These are phyloP conservation scores for Lycium ferocissimum DNA, from an alignment of 257 asterid genomes.

Conservation along the genomic window DNA sequence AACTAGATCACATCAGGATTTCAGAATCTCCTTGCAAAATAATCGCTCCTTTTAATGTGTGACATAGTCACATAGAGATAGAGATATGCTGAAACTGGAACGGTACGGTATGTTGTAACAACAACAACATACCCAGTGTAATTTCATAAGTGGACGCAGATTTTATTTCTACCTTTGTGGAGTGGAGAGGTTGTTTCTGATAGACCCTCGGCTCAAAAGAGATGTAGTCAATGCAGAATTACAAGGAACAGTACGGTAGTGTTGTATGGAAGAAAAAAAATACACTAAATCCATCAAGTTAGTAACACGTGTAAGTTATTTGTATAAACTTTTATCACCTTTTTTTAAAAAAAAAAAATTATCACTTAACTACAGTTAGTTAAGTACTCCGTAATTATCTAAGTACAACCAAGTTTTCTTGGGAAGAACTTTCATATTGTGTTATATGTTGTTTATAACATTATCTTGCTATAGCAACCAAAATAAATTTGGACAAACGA, in stretches of 20 bases:
- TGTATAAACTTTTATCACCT: not conserved
- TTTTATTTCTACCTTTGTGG: too few relatives aligned
- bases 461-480: too few relatives aligned
- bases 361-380: not conserved
- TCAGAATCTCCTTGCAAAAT: not conserved
- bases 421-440: too few relatives aligned
- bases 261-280: not conserved
- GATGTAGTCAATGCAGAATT: too few relatives aligned
- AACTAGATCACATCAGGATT: not conserved
- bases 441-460: too few relatives aligned
- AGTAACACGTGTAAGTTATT: not conserved
- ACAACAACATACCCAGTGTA: too few relatives aligned
- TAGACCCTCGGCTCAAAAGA: too few relatives aligned
- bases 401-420: too few relatives aligned
- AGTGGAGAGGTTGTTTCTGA: too few relatives aligned
- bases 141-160: too few relatives aligned
- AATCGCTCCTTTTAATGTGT: not conserved
- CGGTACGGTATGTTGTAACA: not conserved
- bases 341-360: too few relatives aligned
- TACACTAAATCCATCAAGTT: not conserved
- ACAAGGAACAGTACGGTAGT: not conserved
- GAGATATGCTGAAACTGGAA: not conserved
- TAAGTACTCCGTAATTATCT: not conserved
- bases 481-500: too few relatives aligned
- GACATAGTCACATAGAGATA: not conserved